These are phyloP conservation scores for Diplodia corticola DNA, from an alignment of 2,329 filamentous ascomycete genomes.

Conservation along the genomic window DNA sequence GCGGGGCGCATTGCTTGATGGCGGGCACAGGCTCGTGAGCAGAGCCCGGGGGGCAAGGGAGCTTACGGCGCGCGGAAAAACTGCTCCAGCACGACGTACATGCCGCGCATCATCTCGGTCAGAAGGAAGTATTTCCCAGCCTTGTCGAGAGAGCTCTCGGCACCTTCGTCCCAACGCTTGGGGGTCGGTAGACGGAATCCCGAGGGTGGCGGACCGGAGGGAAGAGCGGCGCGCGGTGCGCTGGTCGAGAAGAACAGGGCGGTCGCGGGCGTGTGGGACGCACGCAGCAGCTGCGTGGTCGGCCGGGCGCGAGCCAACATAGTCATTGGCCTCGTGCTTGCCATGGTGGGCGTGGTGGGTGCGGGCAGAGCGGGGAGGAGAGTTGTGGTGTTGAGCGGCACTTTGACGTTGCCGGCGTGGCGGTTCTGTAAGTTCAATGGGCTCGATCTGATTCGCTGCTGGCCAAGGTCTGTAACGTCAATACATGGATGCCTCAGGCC, in stretches of 20 bases:
- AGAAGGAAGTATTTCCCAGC: conserved; percentile 92
- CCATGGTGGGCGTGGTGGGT: conserved; percentile 42
- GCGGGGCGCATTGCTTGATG: neutral
- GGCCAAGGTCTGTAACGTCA: neutral
- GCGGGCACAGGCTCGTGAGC: neutral
- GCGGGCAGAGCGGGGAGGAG: conserved; percentile 21
- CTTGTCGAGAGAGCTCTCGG: conserved; percentile 76
- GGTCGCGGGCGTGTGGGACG: conserved; percentile 46
- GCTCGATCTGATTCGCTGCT: conserved; percentile 8
- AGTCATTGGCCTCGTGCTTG: conserved; percentile 49
- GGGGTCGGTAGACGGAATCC: conserved; percentile 76
- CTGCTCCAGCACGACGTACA: conserved; percentile 97
- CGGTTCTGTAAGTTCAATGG: conserved; percentile 9
- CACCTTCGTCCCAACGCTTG: conserved; percentile 76
- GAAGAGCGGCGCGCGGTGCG: conserved; percentile 63
- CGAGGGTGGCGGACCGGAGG: conserved; percentile 73
- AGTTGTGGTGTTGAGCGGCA: conserved; percentile 17
- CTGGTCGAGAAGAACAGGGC: conserved; percentile 64
- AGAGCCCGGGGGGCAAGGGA: neutral
- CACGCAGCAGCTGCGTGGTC: conserved; percentile 34
- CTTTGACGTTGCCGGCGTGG: conserved; percentile 19
- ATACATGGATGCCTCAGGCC: neutral
- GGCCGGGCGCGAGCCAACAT: conserved; percentile 46
- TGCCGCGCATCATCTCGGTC: conserved; percentile 93
- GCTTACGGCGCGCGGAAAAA: conserved; percentile 97